Evolutionary conservation across 768 basidiomycete genomes (phyloP).

Genomic region (Rhizopogon rudus): DNA sequence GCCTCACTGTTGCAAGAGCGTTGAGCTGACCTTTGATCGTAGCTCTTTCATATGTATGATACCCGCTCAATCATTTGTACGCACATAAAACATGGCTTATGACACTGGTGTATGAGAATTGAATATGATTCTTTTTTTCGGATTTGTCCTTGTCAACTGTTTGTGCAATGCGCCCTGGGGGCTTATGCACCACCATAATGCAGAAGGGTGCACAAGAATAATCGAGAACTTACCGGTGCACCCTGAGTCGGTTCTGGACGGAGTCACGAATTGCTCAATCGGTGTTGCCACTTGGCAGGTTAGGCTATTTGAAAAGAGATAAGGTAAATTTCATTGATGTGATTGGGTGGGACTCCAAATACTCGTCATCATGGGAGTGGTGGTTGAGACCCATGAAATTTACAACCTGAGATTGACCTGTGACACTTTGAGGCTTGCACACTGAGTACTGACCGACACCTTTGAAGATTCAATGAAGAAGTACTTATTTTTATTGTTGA

Average conservation of each 20-base stretch:
- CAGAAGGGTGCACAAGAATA: background rate
- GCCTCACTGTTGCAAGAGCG: background rate
- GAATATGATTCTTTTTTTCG: background rate
- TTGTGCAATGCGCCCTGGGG: background rate
- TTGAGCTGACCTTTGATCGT: slow-evolving; percentile 7
- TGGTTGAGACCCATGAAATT: background rate
- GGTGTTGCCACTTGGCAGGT: background rate
- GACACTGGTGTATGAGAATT: background rate
- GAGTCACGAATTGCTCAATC: background rate
- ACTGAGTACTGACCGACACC: no score
- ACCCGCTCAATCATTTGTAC: slow-evolving; percentile 28
- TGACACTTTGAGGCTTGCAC: no score
- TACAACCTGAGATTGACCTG: background rate
- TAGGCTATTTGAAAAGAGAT: background rate
- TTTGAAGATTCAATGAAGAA: no score
- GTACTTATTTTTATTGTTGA: no score
- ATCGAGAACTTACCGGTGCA: no score
- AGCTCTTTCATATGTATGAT: slow-evolving; percentile 23
- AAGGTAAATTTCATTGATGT: background rate
- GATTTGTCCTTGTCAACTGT: background rate
- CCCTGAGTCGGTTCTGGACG: no score
- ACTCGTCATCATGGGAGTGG: background rate
- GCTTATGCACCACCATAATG: background rate
- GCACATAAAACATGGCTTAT: slow-evolving; percentile 9
- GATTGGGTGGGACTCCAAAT: background rate